phyloP scores from a whole-genome alignment of 805 yeast genomes.

The Metschnikowia corniflorae region DNA sequence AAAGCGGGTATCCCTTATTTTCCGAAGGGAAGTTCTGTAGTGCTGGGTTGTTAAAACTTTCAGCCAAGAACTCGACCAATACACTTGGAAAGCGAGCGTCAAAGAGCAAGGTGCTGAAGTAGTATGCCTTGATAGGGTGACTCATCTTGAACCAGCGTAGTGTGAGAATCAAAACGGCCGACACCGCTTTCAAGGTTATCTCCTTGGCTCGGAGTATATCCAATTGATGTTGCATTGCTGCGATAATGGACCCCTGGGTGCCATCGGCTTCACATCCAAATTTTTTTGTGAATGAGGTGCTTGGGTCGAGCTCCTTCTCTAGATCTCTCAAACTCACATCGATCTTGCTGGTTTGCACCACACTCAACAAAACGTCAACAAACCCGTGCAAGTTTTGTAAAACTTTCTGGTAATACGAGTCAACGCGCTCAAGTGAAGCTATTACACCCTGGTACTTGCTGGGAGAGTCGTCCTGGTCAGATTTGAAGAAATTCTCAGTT shows the following conservation, averaged over 20 bases:
- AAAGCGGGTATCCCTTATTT: conserved; percentile 22
- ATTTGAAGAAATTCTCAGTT: neutral
- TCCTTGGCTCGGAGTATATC: conserved; percentile 64
- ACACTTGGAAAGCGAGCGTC: conserved; percentile 58
- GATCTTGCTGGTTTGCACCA: conserved; percentile 50
- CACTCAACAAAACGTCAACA: conserved; percentile 59
- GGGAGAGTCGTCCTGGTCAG: conserved; percentile 3
- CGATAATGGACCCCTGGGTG: conserved; percentile 7
- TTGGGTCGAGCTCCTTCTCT: conserved; percentile 34
- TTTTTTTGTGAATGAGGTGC: conserved; percentile 24
- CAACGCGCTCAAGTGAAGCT: conserved; percentile 51
- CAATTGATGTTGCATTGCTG: conserved; percentile 37
- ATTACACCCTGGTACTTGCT: conserved; percentile 29
- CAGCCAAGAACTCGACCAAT: conserved; percentile 30
- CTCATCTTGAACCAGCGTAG: conserved; percentile 75
- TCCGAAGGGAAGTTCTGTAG: conserved; percentile 23
- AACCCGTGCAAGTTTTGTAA: conserved; percentile 60
- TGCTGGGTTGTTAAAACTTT: conserved; percentile 34
- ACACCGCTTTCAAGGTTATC: conserved; percentile 53
- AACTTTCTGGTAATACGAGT: conserved; percentile 50
- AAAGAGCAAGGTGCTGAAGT: conserved; percentile 63
- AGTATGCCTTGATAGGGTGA: conserved; percentile 78
- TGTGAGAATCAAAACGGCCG: conserved; percentile 50
- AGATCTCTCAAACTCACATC: conserved; percentile 35
- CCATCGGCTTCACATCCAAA: conserved; percentile 12